These are phyloP conservation scores for Lactarius sanguifluus DNA, from an alignment of 768 basidiomycete genomes.

Conservation along the genomic window DNA sequence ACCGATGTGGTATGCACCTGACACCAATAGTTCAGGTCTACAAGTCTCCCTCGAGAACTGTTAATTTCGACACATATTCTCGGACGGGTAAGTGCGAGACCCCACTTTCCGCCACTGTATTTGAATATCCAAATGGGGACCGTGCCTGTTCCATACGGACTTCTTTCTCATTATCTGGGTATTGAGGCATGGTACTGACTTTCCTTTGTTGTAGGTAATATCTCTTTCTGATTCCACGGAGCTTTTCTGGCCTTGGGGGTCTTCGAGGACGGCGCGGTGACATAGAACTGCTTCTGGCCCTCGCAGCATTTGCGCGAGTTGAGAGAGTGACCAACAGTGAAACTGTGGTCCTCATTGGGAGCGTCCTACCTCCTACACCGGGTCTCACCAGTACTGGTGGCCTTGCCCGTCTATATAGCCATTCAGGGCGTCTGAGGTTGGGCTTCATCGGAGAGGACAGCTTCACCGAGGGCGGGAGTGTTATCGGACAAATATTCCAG, in stretches of 20 bases:
- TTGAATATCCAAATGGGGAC: constrained; percentile 17
- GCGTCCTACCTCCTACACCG: constrained; percentile 6
- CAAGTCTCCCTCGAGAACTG: constrained; percentile 13
- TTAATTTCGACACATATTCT: constrained; percentile 26
- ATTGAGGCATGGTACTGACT: constrained; percentile 18
- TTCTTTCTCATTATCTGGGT: constrained; percentile 15
- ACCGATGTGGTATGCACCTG: neutral
- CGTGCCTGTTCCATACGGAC: neutral
- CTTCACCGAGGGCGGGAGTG: constrained; percentile 17
- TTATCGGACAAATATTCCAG: constrained; percentile 14
- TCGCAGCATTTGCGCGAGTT: constrained; percentile 11
- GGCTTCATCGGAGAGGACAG: constrained; percentile 27
- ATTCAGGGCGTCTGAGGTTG: constrained; percentile 19
- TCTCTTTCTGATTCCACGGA: constrained; percentile 28
- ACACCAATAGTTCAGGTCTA: constrained; percentile 12
- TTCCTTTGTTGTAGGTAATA: constrained; percentile 24
- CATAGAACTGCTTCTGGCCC: constrained; percentile 21
- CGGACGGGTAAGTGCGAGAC: constrained; percentile 19
- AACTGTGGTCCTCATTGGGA: constrained; percentile 21
- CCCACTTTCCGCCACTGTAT: constrained; percentile 1
- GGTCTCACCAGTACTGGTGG: constrained; percentile 9
- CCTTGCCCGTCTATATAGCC: constrained; percentile 17
- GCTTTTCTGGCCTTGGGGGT: constrained; percentile 24
- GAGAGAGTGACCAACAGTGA: constrained; percentile 15
- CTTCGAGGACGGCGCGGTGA: constrained; percentile 21